These are phyloP conservation scores for Apiospora pterosperma DNA, from an alignment of 2,329 filamentous ascomycete genomes.

Conservation along the genomic window DNA sequence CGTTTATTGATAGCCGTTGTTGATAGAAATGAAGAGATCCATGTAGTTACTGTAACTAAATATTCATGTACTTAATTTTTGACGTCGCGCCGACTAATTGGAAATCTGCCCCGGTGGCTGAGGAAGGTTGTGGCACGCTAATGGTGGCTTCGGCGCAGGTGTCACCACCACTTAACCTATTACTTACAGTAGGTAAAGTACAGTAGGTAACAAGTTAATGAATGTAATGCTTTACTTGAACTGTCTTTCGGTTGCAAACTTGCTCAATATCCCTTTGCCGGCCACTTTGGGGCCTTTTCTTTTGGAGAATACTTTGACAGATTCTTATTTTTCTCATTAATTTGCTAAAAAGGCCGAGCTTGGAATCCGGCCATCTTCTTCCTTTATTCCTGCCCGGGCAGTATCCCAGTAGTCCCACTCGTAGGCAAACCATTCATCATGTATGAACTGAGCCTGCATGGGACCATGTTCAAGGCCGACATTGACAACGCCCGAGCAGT, in stretches of 20 bases:
- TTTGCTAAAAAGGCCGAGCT: neutral
- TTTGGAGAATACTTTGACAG: neutral
- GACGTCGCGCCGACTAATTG: neutral
- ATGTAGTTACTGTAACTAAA: too few relatives aligned
- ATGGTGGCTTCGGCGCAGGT: neutral
- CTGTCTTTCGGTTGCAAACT: neutral
- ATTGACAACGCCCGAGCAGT: constrained; percentile 47
- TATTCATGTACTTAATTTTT: too few relatives aligned
- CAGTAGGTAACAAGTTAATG: too few relatives aligned
- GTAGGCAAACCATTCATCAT: constrained; percentile 28
- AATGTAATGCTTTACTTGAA: too few relatives aligned
- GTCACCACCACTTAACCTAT: neutral
- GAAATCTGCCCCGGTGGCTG: neutral
- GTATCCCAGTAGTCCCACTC: neutral
- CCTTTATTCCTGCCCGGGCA: neutral
- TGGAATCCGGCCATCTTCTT: too few relatives aligned
- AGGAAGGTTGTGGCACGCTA: neutral
- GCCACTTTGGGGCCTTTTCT: neutral
- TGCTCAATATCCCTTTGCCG: neutral
- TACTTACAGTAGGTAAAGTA: neutral
- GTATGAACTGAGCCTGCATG: constrained; percentile 59
- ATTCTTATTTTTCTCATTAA: neutral
- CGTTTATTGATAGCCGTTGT: too few relatives aligned
- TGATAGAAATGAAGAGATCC: neutral
- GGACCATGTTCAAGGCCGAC: constrained; percentile 47